Base-by-base conservation (phyloP, 1,284 basidiomycete species). In the Chalciporus piperatoides region DNA sequence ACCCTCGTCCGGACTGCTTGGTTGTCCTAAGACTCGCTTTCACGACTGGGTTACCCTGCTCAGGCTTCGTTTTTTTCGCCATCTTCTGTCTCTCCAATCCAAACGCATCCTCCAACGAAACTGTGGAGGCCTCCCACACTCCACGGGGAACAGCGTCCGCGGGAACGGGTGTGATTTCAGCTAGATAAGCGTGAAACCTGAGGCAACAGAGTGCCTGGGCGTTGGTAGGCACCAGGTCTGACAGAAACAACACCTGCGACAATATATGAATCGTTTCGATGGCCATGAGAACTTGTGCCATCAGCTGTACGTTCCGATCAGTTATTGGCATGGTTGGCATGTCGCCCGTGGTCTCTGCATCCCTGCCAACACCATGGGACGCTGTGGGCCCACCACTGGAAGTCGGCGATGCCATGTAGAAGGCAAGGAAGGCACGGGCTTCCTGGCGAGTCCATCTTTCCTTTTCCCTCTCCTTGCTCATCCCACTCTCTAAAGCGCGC, bases 401-500 rank as follows among this genome's bases (percentile, higher is more conserved):
- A 25, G 9, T 40, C 25, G 48, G 48, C 12, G 30, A 41, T 15
- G 27, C 27, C 25, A 44, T 35, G 56, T 49, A 68, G 46, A 59
- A 74, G 1, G 76, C 71, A 21, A 92, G 71, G 54, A 89, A 76
- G n/a, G 81, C 81, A 4, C 67, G 71, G 2, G 80, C 81, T 62
- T 93, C 91, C 12, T 64, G 68, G 43, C 68, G 71, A 1, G 82
- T 84, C 90, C 90, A 93, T 41, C 76, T 75, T 61, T 85, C 84
- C 52, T 73, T 73, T 52, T 81, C 76, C 27, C 78, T 73, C 17
- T 80, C 80, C 57, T 75, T 80, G 53, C 69, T 78, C 17, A 67
- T 63, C 0, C 57, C 68, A 17, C 63, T 70, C 55, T 78, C 79
- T 46, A 71, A 57, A 30, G 79, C 77, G 17, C 84, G 76, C 3